phyloP scores from a whole-genome alignment of 1,284 basidiomycete genomes.

The Anthracocystis walkeri region DNA sequence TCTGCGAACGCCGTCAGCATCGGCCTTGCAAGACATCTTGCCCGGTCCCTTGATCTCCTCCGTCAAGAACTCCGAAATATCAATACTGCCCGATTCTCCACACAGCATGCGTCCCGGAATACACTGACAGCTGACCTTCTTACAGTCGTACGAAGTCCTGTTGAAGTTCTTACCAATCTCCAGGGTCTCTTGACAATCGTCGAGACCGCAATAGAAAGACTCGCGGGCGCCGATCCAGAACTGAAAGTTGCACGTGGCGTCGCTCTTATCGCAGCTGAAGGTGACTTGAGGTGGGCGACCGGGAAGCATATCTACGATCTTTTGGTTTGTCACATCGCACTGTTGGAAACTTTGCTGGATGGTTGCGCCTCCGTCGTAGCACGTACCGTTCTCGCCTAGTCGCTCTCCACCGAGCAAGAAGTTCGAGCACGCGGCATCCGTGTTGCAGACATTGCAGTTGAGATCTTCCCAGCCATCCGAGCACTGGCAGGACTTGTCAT shows the following conservation, averaged over 20 bases:
- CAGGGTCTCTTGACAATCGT: slow-evolving; percentile 74
- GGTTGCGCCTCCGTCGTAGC: slow-evolving; percentile 90
- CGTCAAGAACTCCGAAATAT: slow-evolving; percentile 91
- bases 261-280: slow-evolving; percentile 73
- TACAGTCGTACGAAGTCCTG: slow-evolving; percentile 72
- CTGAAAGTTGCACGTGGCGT: slow-evolving; percentile 58
- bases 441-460: slow-evolving; percentile 76
- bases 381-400: slow-evolving; percentile 81
- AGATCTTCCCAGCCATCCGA: slow-evolving; percentile 94
- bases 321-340: slow-evolving; percentile 92
- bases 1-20: slow-evolving; percentile 65
- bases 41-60: slow-evolving; percentile 93
- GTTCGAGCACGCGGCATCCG: slow-evolving; percentile 45
- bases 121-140: slow-evolving; percentile 85
- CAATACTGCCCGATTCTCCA: slow-evolving; percentile 95
- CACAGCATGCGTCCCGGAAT: slow-evolving; percentile 93
- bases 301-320: slow-evolving; percentile 89
- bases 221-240: slow-evolving; percentile 96
- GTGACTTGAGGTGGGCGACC: slow-evolving; percentile 92
- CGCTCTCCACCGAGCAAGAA: slow-evolving; percentile 55
- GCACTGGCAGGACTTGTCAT: slow-evolving; percentile 78
- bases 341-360: slow-evolving; percentile 94
- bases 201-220: slow-evolving; percentile 92
- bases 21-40: slow-evolving; percentile 81
- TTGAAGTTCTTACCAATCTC: slow-evolving; percentile 30